Base-by-base conservation (phyloP, 2,329 filamentous ascomycete species). In the Keithomyces neogunnii region DNA sequence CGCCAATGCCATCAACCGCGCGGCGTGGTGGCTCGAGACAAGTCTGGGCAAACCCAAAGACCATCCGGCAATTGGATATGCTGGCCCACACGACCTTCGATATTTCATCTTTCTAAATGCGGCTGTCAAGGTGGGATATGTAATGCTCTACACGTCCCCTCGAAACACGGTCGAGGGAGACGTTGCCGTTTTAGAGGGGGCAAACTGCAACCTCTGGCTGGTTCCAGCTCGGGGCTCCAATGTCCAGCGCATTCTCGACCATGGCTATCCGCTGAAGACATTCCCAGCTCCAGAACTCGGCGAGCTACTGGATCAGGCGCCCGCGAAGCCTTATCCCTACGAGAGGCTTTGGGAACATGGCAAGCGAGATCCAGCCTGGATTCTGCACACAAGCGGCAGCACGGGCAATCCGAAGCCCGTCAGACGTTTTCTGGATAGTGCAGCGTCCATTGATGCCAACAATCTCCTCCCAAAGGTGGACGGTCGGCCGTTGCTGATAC, bases 131-230 rank as follows among this genome's bases (percentile, higher is more conserved):
- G 53, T 53, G 7, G 44, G 53, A 5, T 55, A 50, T 47, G 32
- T 50, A 45, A 51, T 50, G 11, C 47, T 56, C 8, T 53, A 55
- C 31, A 32, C 51, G 28, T 56, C 55, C 2, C 55, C 55, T 1
- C 47, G 51, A 45, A 56, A 56, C 31, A 55, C 51, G 36, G 7
- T 50, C 5, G 35, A 57, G 39, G 52, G 48, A 4, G 42, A 54
- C 9, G 7, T 50, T 2, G 70, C 68, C 36, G 65, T 77, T 0
- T 71, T 77, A 36, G 63, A 73, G 33, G 62, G 61, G 29, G 73
- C 73, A 0, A 60, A 72, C 49, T 76, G 73, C 59, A 61, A 64
- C 42, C 35, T 77, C 19, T 63, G 60, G 43, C 71, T 63, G 31
- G 53, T 55, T 10, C 49, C 50, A 3, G 52, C 54, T 5, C 56